Base-by-base conservation (phyloP, 495 filamentous ascomycete species). In the Elaphomyces granulatus region DNA sequence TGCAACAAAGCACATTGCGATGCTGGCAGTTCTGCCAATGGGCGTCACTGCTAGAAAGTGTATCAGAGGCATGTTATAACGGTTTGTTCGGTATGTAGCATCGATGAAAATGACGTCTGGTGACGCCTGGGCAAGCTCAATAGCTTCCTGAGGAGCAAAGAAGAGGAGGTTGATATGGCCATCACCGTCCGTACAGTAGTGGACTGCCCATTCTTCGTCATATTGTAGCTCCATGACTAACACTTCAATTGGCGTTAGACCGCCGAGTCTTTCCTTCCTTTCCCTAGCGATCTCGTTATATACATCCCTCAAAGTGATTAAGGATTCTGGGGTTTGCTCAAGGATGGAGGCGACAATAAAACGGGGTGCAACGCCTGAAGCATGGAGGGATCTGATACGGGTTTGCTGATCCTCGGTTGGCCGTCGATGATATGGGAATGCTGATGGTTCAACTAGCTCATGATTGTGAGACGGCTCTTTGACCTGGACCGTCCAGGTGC, bases 41-140 rank as follows among this genome's bases (percentile, higher is more conserved):
- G n/a, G 10, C 2, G 38, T 45, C 3, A 34, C n/a, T 2, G 19
- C 30, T 2, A 26, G 26, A 12, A 45, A 37, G 10, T 35, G 15
- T 9, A 40, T 4, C 2, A 45, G 43, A 3, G 38, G 43, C 31
- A 45, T 23, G 14, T 41, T 41, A 20, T 34, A 40, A 10, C 18
- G n/a, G 18, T 45, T 45, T 3, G 31, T 45, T 32, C 30, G 34
- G 38, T 45, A 45, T 12, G 43, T 45, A 26, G 14, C 12, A 23
- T 45, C 32, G 12, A 45, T 21, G 20, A 45, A 28, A 16, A 45
- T 3, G 1, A 41, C 43, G 20, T 41, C 23, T 28, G 23, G 23
- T 6, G 6, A 6, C 6, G 12, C 23, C 23, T 12, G 23, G 6
- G 12, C 23, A 28, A 28, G 12, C 12, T 28, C 6, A 12, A 28